Percentiles rank a stretch among this genome's conserved stretches.
Conservation (phyloP, 306 rosid species). For the Vigna radiata region DNA sequence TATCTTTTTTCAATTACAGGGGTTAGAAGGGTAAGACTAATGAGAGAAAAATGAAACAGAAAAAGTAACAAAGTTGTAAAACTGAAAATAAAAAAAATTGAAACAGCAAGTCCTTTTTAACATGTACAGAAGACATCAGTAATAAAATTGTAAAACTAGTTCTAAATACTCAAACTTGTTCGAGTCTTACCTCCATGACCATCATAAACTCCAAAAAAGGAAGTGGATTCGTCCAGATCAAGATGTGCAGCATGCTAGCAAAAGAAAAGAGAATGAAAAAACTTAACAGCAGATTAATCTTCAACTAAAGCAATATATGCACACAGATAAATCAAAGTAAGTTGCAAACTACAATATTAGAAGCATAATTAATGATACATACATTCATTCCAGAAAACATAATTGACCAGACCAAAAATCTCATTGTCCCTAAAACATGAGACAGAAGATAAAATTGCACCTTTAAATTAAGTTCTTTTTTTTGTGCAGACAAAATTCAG, state of each 20-base stretch:
- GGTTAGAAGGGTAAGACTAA: neutral
- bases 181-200: slow-evolving; percentile 88
- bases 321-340: neutral
- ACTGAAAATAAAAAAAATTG: neutral
- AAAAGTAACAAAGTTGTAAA: neutral
- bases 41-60: neutral
- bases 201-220: slow-evolving; percentile 92
- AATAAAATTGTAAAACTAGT: slow-evolving; percentile 7
- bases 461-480: neutral
- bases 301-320: slow-evolving; percentile 32
- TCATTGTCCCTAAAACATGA: neutral
- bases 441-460: slow-evolving; percentile 24
- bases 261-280: slow-evolving; percentile 38
- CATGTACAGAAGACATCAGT: neutral
- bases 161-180: slow-evolving; percentile 21
- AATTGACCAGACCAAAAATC: neutral
- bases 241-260: slow-evolving; percentile 91
- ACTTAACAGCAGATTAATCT: slow-evolving; percentile 17
- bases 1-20: neutral
- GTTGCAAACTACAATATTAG: slow-evolving; percentile 13
- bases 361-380: neutral
- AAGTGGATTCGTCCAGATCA: slow-evolving; percentile 79
- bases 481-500: neutral
- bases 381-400: slow-evolving; percentile 2
- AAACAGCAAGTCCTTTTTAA: slow-evolving; percentile 10